A percentile compares a stretch with the other conserved stretches of the same genome.
phyloP scores from a whole-genome alignment of 768 basidiomycete species.

The Termitomyces titanicus region DNA sequence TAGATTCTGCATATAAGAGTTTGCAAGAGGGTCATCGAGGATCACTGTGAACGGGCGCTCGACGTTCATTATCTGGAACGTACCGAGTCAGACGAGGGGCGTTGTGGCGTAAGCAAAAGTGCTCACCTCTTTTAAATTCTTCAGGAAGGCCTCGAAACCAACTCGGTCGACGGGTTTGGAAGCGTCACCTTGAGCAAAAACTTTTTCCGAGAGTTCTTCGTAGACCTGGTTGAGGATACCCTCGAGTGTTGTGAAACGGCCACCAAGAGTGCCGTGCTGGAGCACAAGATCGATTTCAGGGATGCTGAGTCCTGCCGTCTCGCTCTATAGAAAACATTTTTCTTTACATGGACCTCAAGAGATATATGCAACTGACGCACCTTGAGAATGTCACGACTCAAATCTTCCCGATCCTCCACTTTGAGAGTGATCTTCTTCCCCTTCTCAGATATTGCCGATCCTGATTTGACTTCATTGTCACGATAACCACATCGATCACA shows the following conservation, averaged over 20 bases:
- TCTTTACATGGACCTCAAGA: not conserved
- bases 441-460: slow-evolving; percentile 80
- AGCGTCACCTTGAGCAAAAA: slow-evolving; percentile 71
- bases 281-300: slow-evolving; percentile 95
- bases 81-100: not conserved
- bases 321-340: slow-evolving; percentile 56
- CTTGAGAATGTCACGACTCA: slow-evolving; percentile 92
- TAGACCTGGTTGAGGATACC: slow-evolving; percentile 93
- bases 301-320: slow-evolving; percentile 84
- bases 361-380: slow-evolving; percentile 34
- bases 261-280: slow-evolving; percentile 91
- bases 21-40: slow-evolving; percentile 92
- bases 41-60: slow-evolving; percentile 85
- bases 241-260: slow-evolving; percentile 96
- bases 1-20: slow-evolving; percentile 94
- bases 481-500: slow-evolving; percentile 94
- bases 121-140: slow-evolving; percentile 67
- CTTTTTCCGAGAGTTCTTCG: slow-evolving; percentile 90
- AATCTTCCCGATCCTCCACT: slow-evolving; percentile 89
- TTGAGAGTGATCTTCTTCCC: slow-evolving; percentile 87
- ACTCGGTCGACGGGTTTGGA: slow-evolving; percentile 40
- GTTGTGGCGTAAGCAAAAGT: not conserved
- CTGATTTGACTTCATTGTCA: slow-evolving; percentile 97
- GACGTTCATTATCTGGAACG: slow-evolving; percentile 69
- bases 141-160: slow-evolving; percentile 76